Percentiles rank a stretch among this genome's conserved stretches.
These are phyloP conservation scores for Wickerhamiella occidentalis DNA, from an alignment of 805 yeast genomes.

Conservation along the genomic window DNA sequence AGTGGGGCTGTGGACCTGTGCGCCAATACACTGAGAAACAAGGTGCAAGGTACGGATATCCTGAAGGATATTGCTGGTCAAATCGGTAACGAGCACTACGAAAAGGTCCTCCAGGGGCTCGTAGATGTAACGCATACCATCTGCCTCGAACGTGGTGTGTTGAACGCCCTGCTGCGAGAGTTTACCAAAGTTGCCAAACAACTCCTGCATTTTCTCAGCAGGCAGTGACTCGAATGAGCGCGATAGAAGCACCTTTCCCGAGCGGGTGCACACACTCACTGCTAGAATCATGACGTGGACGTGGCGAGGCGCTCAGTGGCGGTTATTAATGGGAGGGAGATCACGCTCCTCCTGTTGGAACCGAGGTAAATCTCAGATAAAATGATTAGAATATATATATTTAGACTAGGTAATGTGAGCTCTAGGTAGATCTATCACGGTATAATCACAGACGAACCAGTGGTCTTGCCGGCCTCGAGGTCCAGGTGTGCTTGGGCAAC, in stretches of 20 bases:
- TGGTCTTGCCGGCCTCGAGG: constrained; percentile 53
- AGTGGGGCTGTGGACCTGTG: constrained; percentile 41
- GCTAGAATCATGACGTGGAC: constrained; percentile 38
- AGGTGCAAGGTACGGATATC: constrained; percentile 86
- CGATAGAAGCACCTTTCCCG: constrained; percentile 83
- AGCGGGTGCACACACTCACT: constrained; percentile 85
- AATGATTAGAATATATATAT: too few species aligned
- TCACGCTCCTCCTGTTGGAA: too few species aligned
- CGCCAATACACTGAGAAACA: constrained; percentile 69
- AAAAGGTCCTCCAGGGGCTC: constrained; percentile 92
- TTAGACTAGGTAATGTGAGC: too few species aligned
- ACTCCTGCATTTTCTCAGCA: constrained; percentile 72
- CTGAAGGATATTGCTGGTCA: constrained; percentile 81
- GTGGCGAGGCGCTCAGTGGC: constrained; percentile 1
- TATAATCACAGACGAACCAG: constrained; percentile 34
- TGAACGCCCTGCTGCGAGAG: constrained; percentile 62
- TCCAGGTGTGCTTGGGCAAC: constrained; percentile 46
- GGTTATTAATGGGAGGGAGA: not conserved
- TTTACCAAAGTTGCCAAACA: constrained; percentile 75
- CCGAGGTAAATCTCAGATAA: too few species aligned
- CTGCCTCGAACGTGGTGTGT: constrained; percentile 91
- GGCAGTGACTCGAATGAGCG: constrained; percentile 82
- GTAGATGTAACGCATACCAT: constrained; percentile 80
- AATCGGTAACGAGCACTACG: constrained; percentile 80
- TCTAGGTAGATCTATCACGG: too few species aligned